These are phyloP conservation scores for Trametes gibbosa DNA, from an alignment of 768 basidiomycete genomes.

Conservation along the genomic window DNA sequence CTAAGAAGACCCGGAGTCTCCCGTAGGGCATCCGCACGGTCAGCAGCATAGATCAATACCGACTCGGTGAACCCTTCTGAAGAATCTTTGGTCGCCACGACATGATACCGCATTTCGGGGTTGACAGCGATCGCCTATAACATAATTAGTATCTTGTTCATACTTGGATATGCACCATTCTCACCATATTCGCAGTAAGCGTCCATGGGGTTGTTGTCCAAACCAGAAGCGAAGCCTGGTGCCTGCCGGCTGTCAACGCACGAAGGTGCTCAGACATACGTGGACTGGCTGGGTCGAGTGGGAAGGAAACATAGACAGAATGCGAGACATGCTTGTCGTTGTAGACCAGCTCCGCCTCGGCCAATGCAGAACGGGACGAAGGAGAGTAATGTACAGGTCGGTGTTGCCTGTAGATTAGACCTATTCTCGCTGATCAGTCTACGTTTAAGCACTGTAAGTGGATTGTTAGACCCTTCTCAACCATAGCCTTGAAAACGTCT, in stretches of 20 bases:
- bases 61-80: constrained; percentile 20
- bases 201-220: constrained; percentile 99
- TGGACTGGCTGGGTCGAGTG: constrained; percentile 41
- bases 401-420: constrained; percentile 80
- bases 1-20: background rate
- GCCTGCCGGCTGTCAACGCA: constrained; percentile 30
- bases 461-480: constrained; percentile 59
- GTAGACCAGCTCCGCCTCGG: constrained; percentile 92
- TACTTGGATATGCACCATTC: constrained; percentile 7
- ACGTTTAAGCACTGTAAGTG: background rate
- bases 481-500: constrained; percentile 82
- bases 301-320: constrained; percentile 83
- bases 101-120: constrained; percentile 54
- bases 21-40: constrained; percentile 41
- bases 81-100: constrained; percentile 4
- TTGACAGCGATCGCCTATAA: constrained; percentile 86
- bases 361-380: constrained; percentile 89
- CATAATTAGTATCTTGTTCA: background rate
- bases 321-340: constrained; percentile 85
- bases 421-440: constrained; percentile 34
- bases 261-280: constrained; percentile 27
- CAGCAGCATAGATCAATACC: constrained; percentile 49
- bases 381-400: constrained; percentile 95
- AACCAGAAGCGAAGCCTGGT: constrained; percentile 59
- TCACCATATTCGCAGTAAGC: constrained; percentile 90